Conservation (phyloP, 2,329 filamentous ascomycete species). For the Cladosporium sp. region DNA sequence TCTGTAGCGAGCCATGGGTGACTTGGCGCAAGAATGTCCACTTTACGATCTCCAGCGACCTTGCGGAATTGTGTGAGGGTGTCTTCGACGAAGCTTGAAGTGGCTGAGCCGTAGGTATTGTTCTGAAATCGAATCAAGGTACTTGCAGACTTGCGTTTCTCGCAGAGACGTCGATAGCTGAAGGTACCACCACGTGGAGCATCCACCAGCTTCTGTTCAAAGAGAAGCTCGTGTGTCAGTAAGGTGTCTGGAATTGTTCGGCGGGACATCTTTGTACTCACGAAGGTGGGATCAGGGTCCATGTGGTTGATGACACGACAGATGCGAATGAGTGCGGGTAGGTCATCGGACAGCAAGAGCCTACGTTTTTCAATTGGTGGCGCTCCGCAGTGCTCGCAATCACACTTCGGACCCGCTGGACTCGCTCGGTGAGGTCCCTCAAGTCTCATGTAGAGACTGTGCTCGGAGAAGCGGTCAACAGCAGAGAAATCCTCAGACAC, state of each 20-base stretch:
- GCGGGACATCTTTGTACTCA: not conserved
- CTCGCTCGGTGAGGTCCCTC: not conserved
- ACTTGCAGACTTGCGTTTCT: not conserved
- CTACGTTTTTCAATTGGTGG: not conserved
- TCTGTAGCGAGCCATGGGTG: not conserved
- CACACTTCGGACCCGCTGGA: not conserved
- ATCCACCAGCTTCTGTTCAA: not conserved
- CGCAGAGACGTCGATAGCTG: not conserved
- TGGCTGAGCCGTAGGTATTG: not conserved
- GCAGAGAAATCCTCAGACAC: not conserved
- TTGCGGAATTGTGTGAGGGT: not conserved
- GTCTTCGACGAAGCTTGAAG: not conserved
- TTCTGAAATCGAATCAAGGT: not conserved
- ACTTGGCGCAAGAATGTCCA: not conserved
- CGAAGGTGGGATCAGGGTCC: not conserved
- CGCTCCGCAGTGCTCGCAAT: not conserved
- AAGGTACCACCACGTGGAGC: not conserved
- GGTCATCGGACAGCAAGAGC: not conserved
- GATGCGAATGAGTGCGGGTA: not conserved
- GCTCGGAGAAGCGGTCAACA: not conserved
- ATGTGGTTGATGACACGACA: not conserved
- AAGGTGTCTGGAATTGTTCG: not conserved
- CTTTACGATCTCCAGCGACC: not conserved
- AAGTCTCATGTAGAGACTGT: conserved; percentile 3
- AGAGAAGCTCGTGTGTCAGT: not conserved